Evolutionary conservation across 306 rosid species (phyloP), one percentile per base, ranked within the genome.

Genomic region (Cucumis hystrix): DNA sequence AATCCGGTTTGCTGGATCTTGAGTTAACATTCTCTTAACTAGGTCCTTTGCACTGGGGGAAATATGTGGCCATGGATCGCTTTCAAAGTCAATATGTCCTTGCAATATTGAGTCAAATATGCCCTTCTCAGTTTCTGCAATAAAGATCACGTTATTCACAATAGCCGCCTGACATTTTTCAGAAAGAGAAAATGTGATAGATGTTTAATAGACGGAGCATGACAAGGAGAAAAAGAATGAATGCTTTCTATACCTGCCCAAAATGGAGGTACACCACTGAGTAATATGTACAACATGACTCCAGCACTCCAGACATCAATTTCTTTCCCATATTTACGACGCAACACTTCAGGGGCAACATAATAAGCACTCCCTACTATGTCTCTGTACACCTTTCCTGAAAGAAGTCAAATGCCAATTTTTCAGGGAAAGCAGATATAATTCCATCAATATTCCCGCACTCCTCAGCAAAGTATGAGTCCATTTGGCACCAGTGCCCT

Each of bases 11-110:
- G 87, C 91, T 33, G 98, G 96, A 72, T 93, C 97, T 81, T 79
- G 91, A 30, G 82, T 90, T 69, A 93, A 87, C 98, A 93, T 93
- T 58, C 74, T 87, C 78, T 80, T 74, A 66, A 93, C 87, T 56
- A 93, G 91, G 85, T 93, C 97, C 90, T 93, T 93, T 52, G 98
- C 98, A 84, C 90, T 82, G 80, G 16, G 35, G 64, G 98, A 91
- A 76, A 93, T 91, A 81, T 87, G 79, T 60, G 97, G 96, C 98
- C 96, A 94, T 2, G 98, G 98, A 7, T 69, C 54, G 78, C 89
- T 88, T 20, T 83, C 90, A 82, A 94, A 94, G 77, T 94, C 98
- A 47, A 91, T 86, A 70, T 84, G 82, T 76, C 98, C 98, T 59
- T 83, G 39, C 88, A 90, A 81, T 78, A 94, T 83, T 81, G 94